Percentiles rank a stretch among this genome's conserved stretches.
Evolutionary conservation across 495 filamentous ascomycete species (phyloP).

Genomic region (Chaetomium tenue): DNA sequence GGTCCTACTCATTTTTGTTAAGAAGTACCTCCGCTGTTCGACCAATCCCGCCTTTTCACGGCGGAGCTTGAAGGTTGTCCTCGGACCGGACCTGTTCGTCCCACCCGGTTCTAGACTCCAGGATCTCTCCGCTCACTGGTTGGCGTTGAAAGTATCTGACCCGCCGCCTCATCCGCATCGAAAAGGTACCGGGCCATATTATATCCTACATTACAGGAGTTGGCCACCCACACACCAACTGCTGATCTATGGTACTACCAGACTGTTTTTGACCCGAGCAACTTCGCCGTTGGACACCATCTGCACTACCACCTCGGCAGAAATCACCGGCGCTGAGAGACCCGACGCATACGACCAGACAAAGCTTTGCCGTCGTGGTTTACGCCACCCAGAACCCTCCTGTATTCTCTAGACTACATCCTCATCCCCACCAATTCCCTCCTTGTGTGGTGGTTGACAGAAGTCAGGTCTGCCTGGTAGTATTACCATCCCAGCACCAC

Average conservation of each 20-base stretch:
- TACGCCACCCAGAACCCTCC: background rate
- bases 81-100: constrained; percentile 1
- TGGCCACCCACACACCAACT: constrained; percentile 18
- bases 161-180: constrained; percentile 10
- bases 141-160: background rate
- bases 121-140: constrained; percentile 2
- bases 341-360: background rate
- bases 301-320: background rate
- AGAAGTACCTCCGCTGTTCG: background rate
- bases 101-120: constrained; percentile 14
- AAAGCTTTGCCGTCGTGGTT: background rate
- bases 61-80: constrained; percentile 1
- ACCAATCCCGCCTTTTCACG: constrained; percentile 4
- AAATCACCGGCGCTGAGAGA: background rate
- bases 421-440: background rate
- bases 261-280: background rate
- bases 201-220: background rate
- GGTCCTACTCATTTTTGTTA: background rate
- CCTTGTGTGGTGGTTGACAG: too few relatives aligned
- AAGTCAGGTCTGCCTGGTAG: too few relatives aligned
- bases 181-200: constrained; percentile 10
- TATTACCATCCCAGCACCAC: too few relatives aligned
- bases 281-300: background rate
- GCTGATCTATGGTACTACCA: constrained; percentile 20
- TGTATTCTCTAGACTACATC: background rate